Evolutionary conservation across 78 protist genomes (phyloP), one percentile per base, ranked within the genome.

Genomic region (Cavenderia fasciculata): DNA sequence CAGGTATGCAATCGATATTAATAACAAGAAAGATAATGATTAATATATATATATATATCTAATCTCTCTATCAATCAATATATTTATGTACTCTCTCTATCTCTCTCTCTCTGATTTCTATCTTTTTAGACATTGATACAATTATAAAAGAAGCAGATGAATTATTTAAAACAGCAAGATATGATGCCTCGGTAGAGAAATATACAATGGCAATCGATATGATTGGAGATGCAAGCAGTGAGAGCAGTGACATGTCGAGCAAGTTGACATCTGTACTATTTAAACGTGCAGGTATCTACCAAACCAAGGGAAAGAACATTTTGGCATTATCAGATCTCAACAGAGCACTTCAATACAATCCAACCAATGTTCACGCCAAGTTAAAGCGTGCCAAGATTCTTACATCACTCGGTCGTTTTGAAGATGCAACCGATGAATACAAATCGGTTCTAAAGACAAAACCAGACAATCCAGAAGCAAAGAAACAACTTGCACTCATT

Each of bases 71-170:
- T n/a, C n/a, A n/a, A n/a, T n/a, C n/a, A n/a, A n/a, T n/a, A n/a
- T n/a, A n/a, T n/a, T n/a, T n/a, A n/a, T n/a, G n/a, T n/a, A n/a
- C n/a, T n/a, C n/a, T n/a, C n/a, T n/a, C n/a, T n/a, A n/a, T n/a
- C n/a, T n/a, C n/a, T n/a, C n/a, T n/a, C n/a, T n/a, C 47, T 27
- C 25, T 10, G 49, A 11, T 44, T 44, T 44, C 21, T 44, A 11
- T 44, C 10, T 44, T 44, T 56, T 19, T n/a, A 71, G 78, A 73
- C 59, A 62, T 76, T 51, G 90, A 82, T 14, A 57, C 36, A n/a
- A 44, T 82, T n/a, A 68, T 82, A 40, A 82, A 82, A 68, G 78
- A 68, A 56, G 90, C 72, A 21, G 90, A 82, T 69, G 78, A 82
- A 2, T 56, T 68, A 21, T 56, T 82, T 68, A 52, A 70, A 57